These are phyloP conservation scores for Beauveria medogensis DNA, from an alignment of 2,329 filamentous ascomycete species.

Conservation along the genomic window DNA sequence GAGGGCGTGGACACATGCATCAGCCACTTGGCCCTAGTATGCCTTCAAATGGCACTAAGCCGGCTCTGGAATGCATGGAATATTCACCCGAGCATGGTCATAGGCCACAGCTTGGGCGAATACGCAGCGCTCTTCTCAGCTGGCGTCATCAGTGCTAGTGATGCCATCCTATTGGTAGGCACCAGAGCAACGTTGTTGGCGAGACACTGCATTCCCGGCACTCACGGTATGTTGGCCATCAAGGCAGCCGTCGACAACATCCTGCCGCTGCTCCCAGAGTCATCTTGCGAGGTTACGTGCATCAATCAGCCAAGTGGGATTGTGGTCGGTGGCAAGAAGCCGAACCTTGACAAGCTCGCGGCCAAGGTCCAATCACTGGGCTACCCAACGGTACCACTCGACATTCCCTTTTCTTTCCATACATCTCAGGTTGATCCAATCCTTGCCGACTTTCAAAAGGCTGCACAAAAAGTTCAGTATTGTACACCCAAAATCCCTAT, in stretches of 20 bases:
- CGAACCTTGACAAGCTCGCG: background rate
- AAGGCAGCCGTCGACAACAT: background rate
- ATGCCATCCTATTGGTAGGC: constrained; percentile 66
- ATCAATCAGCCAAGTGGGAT: constrained; percentile 67
- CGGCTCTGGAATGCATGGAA: constrained; percentile 45
- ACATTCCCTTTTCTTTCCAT: background rate
- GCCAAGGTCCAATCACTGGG: background rate
- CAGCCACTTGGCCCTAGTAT: constrained; percentile 13
- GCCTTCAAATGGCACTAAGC: constrained; percentile 42
- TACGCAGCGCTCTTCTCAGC: constrained; percentile 65
- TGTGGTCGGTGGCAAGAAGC: constrained; percentile 39
- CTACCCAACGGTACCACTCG: background rate
- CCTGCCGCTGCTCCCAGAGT: constrained; percentile 34
- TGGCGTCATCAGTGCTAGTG: constrained; percentile 61
- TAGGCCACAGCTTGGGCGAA: constrained; percentile 61
- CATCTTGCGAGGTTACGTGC: constrained; percentile 48
- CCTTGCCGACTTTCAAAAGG: background rate
- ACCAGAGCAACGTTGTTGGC: constrained; percentile 57
- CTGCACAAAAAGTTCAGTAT: constrained; percentile 1
- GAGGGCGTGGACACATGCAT: background rate
- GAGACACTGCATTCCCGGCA: constrained; percentile 55
- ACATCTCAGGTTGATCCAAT: constrained; percentile 3
- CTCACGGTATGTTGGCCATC: constrained; percentile 44
- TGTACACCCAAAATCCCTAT: constrained; percentile 11
- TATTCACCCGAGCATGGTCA: constrained; percentile 39